Percentiles rank a stretch among this genome's conserved stretches.
phyloP scores from a whole-genome alignment of 352 stramenopile genomes.

The Phytophthora uliginosa region DNA sequence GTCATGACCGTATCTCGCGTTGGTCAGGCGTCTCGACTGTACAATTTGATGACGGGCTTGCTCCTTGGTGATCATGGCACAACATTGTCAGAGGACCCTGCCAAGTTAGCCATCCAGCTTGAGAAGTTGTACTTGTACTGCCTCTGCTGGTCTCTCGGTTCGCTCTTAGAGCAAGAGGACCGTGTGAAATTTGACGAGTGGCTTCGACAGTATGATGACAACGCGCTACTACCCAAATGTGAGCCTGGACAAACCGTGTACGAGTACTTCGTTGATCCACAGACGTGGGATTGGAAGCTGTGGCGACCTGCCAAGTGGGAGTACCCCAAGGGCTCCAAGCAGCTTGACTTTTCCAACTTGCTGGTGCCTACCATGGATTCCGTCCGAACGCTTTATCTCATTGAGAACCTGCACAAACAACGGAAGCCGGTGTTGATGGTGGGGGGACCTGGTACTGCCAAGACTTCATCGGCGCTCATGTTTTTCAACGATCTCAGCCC shows the following conservation, averaged over 20 bases:
- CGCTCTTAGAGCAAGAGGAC: slow-evolving; percentile 97
- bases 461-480: slow-evolving; percentile 98
- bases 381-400: slow-evolving; percentile 95
- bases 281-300: slow-evolving; percentile 95
- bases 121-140: slow-evolving; percentile 98
- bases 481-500: slow-evolving; percentile 97
- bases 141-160: slow-evolving; percentile 97
- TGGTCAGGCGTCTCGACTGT: slow-evolving; percentile 82
- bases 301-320: slow-evolving; percentile 97
- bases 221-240: slow-evolving; percentile 93
- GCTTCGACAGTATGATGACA: slow-evolving; percentile 95
- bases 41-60: slow-evolving; percentile 93
- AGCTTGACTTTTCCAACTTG: slow-evolving; percentile 98
- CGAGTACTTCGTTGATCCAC: slow-evolving; percentile 95
- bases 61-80: slow-evolving; percentile 86
- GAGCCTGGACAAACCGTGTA: slow-evolving; percentile 92
- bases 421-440: slow-evolving; percentile 96
- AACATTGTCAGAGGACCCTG: slow-evolving; percentile 73
- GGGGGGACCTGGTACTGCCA: slow-evolving; percentile 97
- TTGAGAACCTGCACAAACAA: slow-evolving; percentile 95
- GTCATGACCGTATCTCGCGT: slow-evolving; percentile 96
- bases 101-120: slow-evolving; percentile 82
- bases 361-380: slow-evolving; percentile 99
- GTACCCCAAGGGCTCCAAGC: slow-evolving; percentile 94
- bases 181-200: slow-evolving; percentile 97